Conservation (phyloP, 768 basidiomycete species). For the Mycena capillaripes region DNA sequence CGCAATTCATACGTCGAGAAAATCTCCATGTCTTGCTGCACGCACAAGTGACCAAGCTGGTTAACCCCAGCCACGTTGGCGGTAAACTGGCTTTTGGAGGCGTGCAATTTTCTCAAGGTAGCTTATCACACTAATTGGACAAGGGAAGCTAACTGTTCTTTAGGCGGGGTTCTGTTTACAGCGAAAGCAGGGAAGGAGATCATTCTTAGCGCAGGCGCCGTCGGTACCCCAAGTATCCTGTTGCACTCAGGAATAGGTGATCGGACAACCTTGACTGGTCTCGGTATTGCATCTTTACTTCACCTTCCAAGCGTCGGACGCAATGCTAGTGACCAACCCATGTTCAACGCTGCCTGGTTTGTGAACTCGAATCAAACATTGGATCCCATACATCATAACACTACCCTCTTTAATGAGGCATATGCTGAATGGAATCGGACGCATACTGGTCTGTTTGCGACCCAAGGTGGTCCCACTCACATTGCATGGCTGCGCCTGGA, state of each 20-base stretch:
- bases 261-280: background rate
- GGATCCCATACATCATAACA: conserved; percentile 24
- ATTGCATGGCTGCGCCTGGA: conserved; percentile 21
- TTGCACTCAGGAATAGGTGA: conserved; percentile 11
- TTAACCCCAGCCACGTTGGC: background rate
- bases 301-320: conserved; percentile 18
- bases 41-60: background rate
- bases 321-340: conserved; percentile 44
- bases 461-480: conserved; percentile 25
- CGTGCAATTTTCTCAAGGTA: background rate
- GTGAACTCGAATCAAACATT: conserved; percentile 38
- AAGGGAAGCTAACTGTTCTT: background rate
- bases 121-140: too few relatives aligned
- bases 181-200: conserved; percentile 46
- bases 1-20: background rate
- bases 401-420: conserved; percentile 22
- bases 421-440: conserved; percentile 41
- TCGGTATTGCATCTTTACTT: conserved; percentile 38
- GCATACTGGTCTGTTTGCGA: conserved; percentile 42
- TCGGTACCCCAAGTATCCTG: conserved; percentile 41
- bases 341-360: conserved; percentile 33
- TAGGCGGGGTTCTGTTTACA: background rate
- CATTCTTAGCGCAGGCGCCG: conserved; percentile 49
- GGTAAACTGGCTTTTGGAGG: background rate
- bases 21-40: background rate